Base-by-base conservation (phyloP, 208 protist species). In the Leishmania amazonensis region DNA sequence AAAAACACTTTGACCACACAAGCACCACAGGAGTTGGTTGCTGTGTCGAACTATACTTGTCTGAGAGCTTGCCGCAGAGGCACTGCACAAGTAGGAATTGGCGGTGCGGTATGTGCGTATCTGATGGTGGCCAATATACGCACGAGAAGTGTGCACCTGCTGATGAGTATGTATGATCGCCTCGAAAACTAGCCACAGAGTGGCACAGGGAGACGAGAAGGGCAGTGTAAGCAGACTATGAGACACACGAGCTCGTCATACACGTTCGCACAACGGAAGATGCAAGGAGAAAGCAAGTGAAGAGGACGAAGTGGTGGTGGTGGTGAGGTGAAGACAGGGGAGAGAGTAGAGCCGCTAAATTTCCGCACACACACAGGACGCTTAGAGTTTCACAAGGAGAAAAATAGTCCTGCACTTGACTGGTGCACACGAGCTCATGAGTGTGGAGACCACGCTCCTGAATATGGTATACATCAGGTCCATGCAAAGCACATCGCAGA, bases 191-290 rank as follows among this genome's bases (percentile, higher is more conserved):
- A 64, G 17, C 21, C 24, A 11, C 9, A 6, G 28, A 64, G 58
- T 64, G 58, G 24, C 24, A 24, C 40, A 73, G 65, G 42, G 45
- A 60, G 60, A 76, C 7, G 24, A 51, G 71, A 75, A 75, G 71
- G 31, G 45, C 38, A 11, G 58, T 64, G 58, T 31, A 2, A 17
- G 58, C n/a, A 8, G 58, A 64, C 58, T 64, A 64, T 2, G 58
- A 64, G 58, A 64, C 58, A 64, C 28, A 64, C 58, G 2, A 31
- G 21, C n/a, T 31, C 58, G 24, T 15, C 28, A 64, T 7, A 31
- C 58, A 64, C 58, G 58, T 64, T 31, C 58, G n/a, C 58, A 68
- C 31, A 24, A 40, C 5, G 19, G 35, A 8, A 40, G 35, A 45
- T 57, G 45, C 21, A 47, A 74, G 45, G 15, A 42, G 38, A 75